Percentiles rank a stretch among this genome's conserved stretches.
These are phyloP conservation scores for Colletotrichum navitas DNA, from an alignment of 2,329 filamentous ascomycete species.

Conservation along the genomic window DNA sequence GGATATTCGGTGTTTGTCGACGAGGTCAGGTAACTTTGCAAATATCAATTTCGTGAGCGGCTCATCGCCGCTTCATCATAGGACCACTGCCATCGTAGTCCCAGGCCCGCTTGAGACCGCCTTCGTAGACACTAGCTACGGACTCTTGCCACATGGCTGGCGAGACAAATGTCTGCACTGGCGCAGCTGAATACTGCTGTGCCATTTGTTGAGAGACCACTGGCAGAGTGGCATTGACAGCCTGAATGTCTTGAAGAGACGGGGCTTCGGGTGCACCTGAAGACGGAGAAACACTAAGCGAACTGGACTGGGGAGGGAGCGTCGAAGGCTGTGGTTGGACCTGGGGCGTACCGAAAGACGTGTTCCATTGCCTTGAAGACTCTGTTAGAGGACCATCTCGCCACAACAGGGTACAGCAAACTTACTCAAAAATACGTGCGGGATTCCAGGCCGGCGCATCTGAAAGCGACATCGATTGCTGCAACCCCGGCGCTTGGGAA, in stretches of 20 bases:
- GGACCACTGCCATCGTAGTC: constrained; percentile 61
- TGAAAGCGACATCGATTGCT: constrained; percentile 69
- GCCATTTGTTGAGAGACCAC: constrained; percentile 61
- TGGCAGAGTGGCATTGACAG: constrained; percentile 59
- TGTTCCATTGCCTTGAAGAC: constrained; percentile 85
- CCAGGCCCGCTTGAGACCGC: constrained; percentile 73
- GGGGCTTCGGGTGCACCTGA: constrained; percentile 67
- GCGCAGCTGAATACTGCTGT: constrained; percentile 64
- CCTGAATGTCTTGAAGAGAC: constrained; percentile 66
- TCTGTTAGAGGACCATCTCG: constrained; percentile 37
- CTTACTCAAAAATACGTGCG: constrained; percentile 89
- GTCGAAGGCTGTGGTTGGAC: constrained; percentile 58
- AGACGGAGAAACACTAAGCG: constrained; percentile 66
- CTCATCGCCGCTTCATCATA: constrained; percentile 46
- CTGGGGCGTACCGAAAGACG: constrained; percentile 84
- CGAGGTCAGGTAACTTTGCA: constrained; percentile 4
- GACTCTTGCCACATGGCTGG: constrained; percentile 81
- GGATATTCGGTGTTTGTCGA: not conserved
- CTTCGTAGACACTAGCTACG: constrained; percentile 76
- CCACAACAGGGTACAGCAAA: constrained; percentile 43
- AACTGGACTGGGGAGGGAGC: constrained; percentile 60
- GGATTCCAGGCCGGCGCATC: constrained; percentile 85
- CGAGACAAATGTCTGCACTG: constrained; percentile 72
- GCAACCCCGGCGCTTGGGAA: constrained; percentile 64
- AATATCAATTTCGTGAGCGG: constrained; percentile 9